Evolutionary conservation across 2,329 filamentous ascomycete genomes (phyloP), one percentile per base, ranked within the genome.

Genomic region (Cercospora sp.): DNA sequence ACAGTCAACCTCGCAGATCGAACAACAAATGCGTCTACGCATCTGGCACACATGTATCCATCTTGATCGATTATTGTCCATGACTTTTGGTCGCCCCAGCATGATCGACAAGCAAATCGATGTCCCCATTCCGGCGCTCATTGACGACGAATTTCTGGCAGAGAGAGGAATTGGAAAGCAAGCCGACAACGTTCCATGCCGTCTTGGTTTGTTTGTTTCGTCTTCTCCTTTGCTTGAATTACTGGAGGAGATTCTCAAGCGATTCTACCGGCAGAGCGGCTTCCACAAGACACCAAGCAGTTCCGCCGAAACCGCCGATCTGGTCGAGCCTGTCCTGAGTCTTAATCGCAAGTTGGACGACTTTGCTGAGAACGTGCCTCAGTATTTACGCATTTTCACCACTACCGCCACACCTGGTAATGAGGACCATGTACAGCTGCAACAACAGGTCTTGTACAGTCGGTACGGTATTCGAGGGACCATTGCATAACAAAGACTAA

Each of bases 1-100:
- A 8, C 70, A 67, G 32, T 65, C 84, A 1, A 80, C 90, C 1
- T 81, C 85, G 0, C 86, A 88, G 0, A 89, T 90, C 72, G 88
- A 91, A 73, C 86, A 85, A 2, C 88, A 91, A 74, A 90, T 91
- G 82, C 84, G 88, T n/a, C 81, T 89, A 53, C 82, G 89, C 6
- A 81, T 90, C 21, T 91, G 89, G 89, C 74, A 75, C 58, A 72
- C 72, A 5, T 75, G 72, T 34, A 66, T 75, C 30, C 66, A 71
- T 61, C 69, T 74, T 10, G 73, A 73, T 89, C 87, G 88, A 60
- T 80, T 89, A 65, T 81, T 75, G 5, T 71, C 72, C 8, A 87
- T 63, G 74, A 79, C 72, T 62, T 77, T 74, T 69, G 77, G 64
- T 61, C 75, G 67, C 53, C 78, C 65, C 55, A 77, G 67, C 40